Conservation (phyloP, 2,329 filamentous ascomycete species). For the Plenodomus lindquistii region DNA sequence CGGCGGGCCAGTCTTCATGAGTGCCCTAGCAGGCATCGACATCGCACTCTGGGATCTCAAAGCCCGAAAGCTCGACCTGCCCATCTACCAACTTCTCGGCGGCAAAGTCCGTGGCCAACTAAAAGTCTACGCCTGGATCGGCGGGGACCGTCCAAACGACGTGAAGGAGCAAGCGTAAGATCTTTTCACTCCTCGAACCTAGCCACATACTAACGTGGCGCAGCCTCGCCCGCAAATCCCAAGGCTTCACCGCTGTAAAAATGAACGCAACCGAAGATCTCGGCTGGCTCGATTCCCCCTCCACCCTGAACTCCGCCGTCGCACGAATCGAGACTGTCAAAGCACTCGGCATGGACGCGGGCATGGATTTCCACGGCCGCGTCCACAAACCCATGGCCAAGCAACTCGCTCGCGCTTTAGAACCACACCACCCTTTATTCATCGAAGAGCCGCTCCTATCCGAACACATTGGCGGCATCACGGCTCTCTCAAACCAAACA, state of each 20-base stretch:
- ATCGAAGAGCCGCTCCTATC: constrained; percentile 74
- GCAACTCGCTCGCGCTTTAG: constrained; percentile 69
- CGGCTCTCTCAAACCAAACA: constrained; percentile 60
- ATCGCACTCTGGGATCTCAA: constrained; percentile 83
- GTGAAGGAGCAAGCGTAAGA: constrained; percentile 65
- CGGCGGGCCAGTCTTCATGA: constrained; percentile 80
- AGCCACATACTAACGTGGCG: neutral
- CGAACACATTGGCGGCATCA: constrained; percentile 70
- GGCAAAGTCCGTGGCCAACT: constrained; percentile 73
- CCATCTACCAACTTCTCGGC: constrained; percentile 73
- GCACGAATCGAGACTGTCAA: constrained; percentile 72
- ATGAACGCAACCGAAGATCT: constrained; percentile 81
- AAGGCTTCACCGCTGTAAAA: constrained; percentile 70
- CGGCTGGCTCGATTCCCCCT: constrained; percentile 75
- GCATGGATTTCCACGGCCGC: constrained; percentile 77
- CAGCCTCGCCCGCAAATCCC: constrained; percentile 60
- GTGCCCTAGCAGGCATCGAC: constrained; percentile 74
- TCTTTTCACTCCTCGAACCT: neutral
- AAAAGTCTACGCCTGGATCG: constrained; percentile 78
- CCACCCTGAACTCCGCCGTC: constrained; percentile 64
- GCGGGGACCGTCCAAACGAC: constrained; percentile 71
- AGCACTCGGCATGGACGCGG: constrained; percentile 70
- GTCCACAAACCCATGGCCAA: constrained; percentile 82
- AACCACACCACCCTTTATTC: constrained; percentile 72
- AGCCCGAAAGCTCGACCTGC: constrained; percentile 65